phyloP scores from a whole-genome alignment of 805 yeast genomes.

The Helenozyma rhizophorensis region DNA sequence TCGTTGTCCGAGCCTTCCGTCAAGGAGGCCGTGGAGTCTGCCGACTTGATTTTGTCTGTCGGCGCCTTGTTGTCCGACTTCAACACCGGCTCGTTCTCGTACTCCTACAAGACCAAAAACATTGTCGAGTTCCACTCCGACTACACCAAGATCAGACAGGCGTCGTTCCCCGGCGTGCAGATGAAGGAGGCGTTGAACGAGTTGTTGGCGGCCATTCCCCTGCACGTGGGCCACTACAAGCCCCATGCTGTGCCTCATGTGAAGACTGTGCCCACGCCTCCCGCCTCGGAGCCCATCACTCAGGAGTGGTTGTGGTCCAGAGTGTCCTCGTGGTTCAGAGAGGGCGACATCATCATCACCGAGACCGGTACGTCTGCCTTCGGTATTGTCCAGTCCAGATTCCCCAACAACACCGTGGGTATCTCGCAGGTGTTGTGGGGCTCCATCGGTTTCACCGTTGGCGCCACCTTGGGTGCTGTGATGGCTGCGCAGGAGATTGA shows the following conservation, averaged over 20 bases:
- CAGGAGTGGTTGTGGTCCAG: constrained; percentile 25
- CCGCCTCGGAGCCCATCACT: constrained; percentile 20
- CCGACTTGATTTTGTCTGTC: constrained; percentile 72
- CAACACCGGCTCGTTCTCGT: constrained; percentile 85
- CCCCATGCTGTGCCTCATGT: constrained; percentile 55
- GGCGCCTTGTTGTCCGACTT: constrained; percentile 85
- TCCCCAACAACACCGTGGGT: constrained; percentile 21
- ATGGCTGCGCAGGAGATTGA: constrained; percentile 25
- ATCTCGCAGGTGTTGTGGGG: constrained; percentile 28
- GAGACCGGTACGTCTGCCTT: constrained; percentile 27
- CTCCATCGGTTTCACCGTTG: constrained; percentile 25
- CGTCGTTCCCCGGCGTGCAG: constrained; percentile 68
- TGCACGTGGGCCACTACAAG: constrained; percentile 38
- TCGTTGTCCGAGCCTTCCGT: constrained; percentile 71
- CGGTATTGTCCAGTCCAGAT: constrained; percentile 23
- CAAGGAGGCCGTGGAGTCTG: constrained; percentile 63
- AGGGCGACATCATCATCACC: constrained; percentile 25
- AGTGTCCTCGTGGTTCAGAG: constrained; percentile 22
- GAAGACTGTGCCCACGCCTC: constrained; percentile 44
- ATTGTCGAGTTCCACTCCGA: constrained; percentile 78
- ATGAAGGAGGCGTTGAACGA: constrained; percentile 47
- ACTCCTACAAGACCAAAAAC: constrained; percentile 69
- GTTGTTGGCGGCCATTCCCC: constrained; percentile 31
- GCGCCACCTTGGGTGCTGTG: constrained; percentile 26
- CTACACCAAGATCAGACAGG: constrained; percentile 64